Evolutionary conservation across 495 filamentous ascomycete species (phyloP).

Genomic region (Haplographium delicatum): DNA sequence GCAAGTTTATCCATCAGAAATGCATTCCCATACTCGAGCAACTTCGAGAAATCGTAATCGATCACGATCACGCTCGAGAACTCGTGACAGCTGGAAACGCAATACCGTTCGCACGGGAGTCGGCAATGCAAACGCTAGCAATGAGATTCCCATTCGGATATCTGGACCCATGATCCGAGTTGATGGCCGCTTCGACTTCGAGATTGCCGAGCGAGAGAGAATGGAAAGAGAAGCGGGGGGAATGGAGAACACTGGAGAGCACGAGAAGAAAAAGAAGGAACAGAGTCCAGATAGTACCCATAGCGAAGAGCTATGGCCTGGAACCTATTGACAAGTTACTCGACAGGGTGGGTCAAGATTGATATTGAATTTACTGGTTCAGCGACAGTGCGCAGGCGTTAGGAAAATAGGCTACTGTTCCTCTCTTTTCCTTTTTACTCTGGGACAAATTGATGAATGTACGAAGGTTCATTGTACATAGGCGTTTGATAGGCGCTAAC

Average conservation of each 20-base stretch:
- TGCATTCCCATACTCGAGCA: neutral
- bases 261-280: neutral
- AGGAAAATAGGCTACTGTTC: neutral
- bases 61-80: neutral
- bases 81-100: neutral
- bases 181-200: conserved; percentile 8
- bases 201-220: conserved; percentile 8
- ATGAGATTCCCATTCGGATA: neutral
- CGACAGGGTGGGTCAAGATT: too few species aligned
- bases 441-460: too few species aligned
- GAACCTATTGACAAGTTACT: conserved; percentile 15
- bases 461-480: too few species aligned
- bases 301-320: conserved; percentile 21
- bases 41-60: neutral
- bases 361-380: too few species aligned
- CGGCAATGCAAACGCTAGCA: neutral
- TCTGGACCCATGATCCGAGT: neutral
- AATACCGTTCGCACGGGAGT: neutral
- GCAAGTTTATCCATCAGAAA: neutral
- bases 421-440: too few species aligned
- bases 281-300: conserved; percentile 1
- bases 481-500: too few species aligned
- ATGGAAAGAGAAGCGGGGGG: neutral
- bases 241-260: neutral
- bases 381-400: neutral